A percentile compares a stretch with the other conserved stretches of the same genome.
Conservation (phyloP, 345 rosid genomes). For the Bruguiera gymnorhiza region DNA sequence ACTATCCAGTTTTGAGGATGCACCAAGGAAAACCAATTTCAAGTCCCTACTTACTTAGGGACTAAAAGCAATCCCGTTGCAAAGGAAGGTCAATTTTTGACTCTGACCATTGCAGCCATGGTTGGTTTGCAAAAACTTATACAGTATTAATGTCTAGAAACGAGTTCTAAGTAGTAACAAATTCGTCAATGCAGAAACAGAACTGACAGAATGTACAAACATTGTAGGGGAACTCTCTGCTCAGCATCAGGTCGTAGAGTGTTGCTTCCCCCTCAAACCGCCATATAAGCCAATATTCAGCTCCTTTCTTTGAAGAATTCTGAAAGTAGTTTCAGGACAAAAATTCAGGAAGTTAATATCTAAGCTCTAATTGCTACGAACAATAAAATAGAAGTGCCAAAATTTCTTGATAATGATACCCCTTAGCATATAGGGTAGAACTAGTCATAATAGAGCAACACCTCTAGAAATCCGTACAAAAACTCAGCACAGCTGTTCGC, state of each 20-base stretch:
- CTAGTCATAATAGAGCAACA: slow-evolving; percentile 35
- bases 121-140: background rate
- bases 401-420: slow-evolving; percentile 24
- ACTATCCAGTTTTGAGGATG: background rate
- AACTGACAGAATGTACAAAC: slow-evolving; percentile 45
- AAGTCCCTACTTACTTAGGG: background rate
- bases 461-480: slow-evolving; percentile 88
- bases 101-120: background rate
- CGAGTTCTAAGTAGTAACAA: background rate
- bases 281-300: slow-evolving; percentile 93
- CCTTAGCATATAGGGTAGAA: slow-evolving; percentile 34
- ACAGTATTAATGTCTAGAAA: background rate
- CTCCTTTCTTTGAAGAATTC: slow-evolving; percentile 75
- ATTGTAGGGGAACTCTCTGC: slow-evolving; percentile 91
- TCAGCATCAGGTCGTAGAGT: slow-evolving; percentile 72
- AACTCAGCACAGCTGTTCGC: slow-evolving; percentile 92
- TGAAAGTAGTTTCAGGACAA: slow-evolving; percentile 32
- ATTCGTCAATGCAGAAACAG: slow-evolving; percentile 1
- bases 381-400: slow-evolving; percentile 7
- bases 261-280: slow-evolving; percentile 80
- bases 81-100: background rate
- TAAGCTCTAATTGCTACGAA: background rate
- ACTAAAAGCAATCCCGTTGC: background rate
- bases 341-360: slow-evolving; percentile 11
- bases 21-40: background rate